phyloP scores from a whole-genome alignment of 176 grass and related monocot genomes.

The Carex cristatella region DNA sequence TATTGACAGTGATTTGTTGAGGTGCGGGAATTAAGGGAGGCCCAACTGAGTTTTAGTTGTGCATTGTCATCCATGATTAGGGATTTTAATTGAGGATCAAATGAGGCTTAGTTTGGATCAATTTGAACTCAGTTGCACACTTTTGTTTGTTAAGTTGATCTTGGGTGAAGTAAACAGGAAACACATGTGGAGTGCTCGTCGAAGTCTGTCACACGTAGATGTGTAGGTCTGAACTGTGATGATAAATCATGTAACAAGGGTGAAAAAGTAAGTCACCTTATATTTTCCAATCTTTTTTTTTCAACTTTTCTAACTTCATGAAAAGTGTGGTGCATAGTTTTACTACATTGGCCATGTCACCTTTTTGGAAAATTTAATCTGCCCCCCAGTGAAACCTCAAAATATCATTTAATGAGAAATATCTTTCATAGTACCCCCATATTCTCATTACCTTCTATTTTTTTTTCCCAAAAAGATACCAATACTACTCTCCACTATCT shows the following conservation, averaged over 20 bases:
- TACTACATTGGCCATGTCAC: not conserved
- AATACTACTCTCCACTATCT: not conserved
- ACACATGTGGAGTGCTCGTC: slow-evolving; percentile 20
- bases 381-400: not conserved
- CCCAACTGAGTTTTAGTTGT: not conserved
- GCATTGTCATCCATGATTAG: not conserved
- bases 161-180: slow-evolving; percentile 46
- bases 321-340: not conserved
- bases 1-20: not conserved
- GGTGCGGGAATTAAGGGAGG: not conserved
- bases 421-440: not conserved
- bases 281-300: slow-evolving; percentile 16
- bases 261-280: slow-evolving; percentile 23
- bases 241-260: slow-evolving; percentile 34
- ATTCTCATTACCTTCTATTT: not conserved
- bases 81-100: not conserved
- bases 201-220: slow-evolving; percentile 23
- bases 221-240: slow-evolving; percentile 11
- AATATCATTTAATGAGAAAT: not conserved
- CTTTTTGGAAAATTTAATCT: not conserved
- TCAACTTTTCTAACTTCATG: not conserved
- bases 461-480: not conserved
- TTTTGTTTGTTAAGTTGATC: slow-evolving; percentile 39
- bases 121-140: slow-evolving; percentile 15
- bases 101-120: not conserved